Conservation (phyloP, 2,329 filamentous ascomycete species). For the Ilyonectria mors-panacis region DNA sequence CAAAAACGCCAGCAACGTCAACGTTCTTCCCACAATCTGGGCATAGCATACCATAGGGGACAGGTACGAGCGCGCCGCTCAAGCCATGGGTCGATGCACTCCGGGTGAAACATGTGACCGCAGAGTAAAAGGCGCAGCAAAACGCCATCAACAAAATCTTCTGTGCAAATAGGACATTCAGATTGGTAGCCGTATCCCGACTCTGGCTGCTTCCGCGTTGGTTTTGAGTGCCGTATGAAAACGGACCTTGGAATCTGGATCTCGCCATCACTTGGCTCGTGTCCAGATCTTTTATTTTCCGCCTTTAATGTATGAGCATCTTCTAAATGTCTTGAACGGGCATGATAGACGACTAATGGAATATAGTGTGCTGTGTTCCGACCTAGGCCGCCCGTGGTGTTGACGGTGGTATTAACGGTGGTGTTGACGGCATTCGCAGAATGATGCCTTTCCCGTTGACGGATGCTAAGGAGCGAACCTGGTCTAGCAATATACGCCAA, state of each 20-base stretch:
- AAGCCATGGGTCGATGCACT: constrained; percentile 41
- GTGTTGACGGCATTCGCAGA: not conserved
- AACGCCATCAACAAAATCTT: constrained; percentile 22
- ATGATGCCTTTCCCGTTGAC: not conserved
- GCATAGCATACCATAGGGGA: constrained; percentile 34
- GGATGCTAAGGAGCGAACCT: not conserved
- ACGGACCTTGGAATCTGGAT: not conserved
- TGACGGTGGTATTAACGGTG: not conserved
- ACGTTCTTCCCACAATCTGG: not conserved
- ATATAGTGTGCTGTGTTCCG: not conserved
- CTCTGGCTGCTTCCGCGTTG: not conserved
- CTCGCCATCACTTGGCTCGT: not conserved
- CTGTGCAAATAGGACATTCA: constrained; percentile 32
- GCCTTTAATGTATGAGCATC: not conserved
- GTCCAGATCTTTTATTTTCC: not conserved
- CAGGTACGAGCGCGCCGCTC: constrained; percentile 34
- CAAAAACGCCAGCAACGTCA: not conserved
- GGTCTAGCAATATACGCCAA: not conserved
- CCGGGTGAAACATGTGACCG: constrained; percentile 36
- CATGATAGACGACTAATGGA: not conserved
- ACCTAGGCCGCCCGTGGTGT: not conserved
- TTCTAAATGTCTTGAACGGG: not conserved
- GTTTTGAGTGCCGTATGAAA: not conserved
- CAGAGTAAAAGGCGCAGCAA: constrained; percentile 28
- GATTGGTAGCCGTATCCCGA: not conserved